Percentiles rank a stretch among this genome's conserved stretches.
These are phyloP conservation scores for Stromatinia cepivora DNA, from an alignment of 2,329 filamentous ascomycete species.

Conservation along the genomic window DNA sequence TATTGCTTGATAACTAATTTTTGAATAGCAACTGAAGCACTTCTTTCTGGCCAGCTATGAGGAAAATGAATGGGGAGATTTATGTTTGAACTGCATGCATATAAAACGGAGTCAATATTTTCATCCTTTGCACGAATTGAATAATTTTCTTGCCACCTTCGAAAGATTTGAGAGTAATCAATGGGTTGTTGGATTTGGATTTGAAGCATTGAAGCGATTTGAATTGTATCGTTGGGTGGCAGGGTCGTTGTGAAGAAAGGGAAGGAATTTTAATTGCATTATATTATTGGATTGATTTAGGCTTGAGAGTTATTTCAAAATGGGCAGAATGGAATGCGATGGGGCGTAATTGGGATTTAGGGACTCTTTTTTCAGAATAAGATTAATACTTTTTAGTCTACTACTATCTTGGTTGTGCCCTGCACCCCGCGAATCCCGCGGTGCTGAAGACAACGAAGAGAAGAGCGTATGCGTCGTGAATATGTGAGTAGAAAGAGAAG, in stretches of 20 bases:
- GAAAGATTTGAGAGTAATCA: neutral
- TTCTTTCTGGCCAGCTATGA: conserved; percentile 73
- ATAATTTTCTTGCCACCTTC: neutral
- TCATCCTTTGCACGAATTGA: neutral
- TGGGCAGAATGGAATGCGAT: conserved; percentile 1
- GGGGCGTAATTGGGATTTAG: neutral
- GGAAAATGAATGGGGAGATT: neutral
- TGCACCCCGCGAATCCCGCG: no score
- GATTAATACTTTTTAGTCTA: neutral
- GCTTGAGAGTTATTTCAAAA: conserved; percentile 1
- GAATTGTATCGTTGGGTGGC: conserved; percentile 11
- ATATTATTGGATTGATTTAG: neutral
- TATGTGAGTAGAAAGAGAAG: no score
- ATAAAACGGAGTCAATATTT: conserved; percentile 19
- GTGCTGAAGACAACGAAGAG: no score
- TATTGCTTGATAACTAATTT: conserved; percentile 12
- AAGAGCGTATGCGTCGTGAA: no score
- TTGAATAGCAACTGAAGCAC: conserved; percentile 68
- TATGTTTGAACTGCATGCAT: conserved; percentile 2
- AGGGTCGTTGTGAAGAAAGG: neutral
- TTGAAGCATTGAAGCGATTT: conserved; percentile 13
- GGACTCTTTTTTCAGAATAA: neutral
- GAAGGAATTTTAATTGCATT: conserved; percentile 7
- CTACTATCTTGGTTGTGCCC: neutral
- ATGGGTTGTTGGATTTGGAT: conserved; percentile 9